Percentiles rank a stretch among this genome's conserved stretches.
Evolutionary conservation across 108 stramenopile species (phyloP).

Genomic region (Conticribra guillardii): DNA sequence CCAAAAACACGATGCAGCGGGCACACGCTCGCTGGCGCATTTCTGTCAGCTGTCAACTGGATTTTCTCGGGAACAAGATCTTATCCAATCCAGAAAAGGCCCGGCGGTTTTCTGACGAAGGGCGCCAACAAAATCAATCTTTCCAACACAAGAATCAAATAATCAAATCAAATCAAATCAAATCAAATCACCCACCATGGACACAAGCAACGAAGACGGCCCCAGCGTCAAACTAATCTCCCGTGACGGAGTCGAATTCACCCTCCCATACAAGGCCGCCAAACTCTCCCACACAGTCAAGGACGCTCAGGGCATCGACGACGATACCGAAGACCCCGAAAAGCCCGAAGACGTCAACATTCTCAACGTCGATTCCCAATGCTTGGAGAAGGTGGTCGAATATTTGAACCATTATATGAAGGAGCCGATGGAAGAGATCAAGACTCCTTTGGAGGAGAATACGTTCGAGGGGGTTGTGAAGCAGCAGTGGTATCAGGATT

Average conservation of each 20-base stretch:
- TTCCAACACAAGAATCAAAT: no score
- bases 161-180: no score
- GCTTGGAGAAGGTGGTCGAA: slow-evolving; percentile 73
- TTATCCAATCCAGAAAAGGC: no score
- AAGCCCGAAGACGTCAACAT: slow-evolving; percentile 54
- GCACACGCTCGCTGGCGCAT: no score
- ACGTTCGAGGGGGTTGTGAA: slow-evolving; percentile 76
- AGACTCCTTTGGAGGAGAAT: slow-evolving; percentile 67
- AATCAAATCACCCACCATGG: not conserved
- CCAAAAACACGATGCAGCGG: no score
- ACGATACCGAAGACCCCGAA: slow-evolving; percentile 22
- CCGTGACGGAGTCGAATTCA: not conserved
- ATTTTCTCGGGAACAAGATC: no score
- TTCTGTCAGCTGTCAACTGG: no score
- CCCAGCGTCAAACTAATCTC: not conserved
- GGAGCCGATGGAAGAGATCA: slow-evolving; percentile 75
- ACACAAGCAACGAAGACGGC: not conserved
- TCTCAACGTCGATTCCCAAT: slow-evolving; percentile 49
- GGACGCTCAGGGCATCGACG: slow-evolving; percentile 37
- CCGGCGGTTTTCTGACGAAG: no score
- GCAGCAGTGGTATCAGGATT: slow-evolving; percentile 77
- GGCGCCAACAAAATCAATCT: no score
- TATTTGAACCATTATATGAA: slow-evolving; percentile 73
- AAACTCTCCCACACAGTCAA: slow-evolving; percentile 43
- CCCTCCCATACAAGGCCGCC: slow-evolving; percentile 30